Evolutionary conservation across 352 stramenopile species (phyloP), one percentile per base, ranked within the genome.

Genomic region (Peronospora farinosa): DNA sequence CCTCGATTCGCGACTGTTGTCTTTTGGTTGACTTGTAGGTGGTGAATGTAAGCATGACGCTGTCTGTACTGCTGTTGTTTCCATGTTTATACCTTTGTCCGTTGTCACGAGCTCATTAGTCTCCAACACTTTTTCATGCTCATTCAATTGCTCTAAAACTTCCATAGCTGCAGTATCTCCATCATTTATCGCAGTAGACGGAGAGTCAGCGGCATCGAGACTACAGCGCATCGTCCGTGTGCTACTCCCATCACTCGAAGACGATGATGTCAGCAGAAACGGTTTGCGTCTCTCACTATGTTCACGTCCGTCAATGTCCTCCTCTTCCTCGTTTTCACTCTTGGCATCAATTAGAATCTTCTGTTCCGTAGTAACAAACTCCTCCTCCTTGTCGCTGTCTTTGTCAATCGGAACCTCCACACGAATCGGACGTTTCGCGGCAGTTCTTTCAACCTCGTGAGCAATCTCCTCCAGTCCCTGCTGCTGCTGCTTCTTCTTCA

Each of bases 171-270:
- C 21, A 7, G 49, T n/a, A 2, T 59, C 52, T 7, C n/a, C 31
- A 27, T 13, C 16, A 0, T 54, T 36, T 31, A 17, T 23, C 10
- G 11, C n/a, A 44, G 33, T 40, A 17, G 49, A 46, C 1, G 52
- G 46, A 15, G 36, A 52, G 0, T 72, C 59, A 0, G 60, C 51
- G 1, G 59, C 62, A 15, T 75, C 66, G 17, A 69, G 38, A 38
- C 66, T 75, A 40, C 62, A 72, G 45, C 62, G 48, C 35, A 72
- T 56, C 1, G 66, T 75, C 10, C 66, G 49, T 2, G 51, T 59
- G 40, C 63, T 72, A 4, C 61, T 31, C 27, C 63, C 54, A 27
- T 48, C 63, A 3, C 63, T 47, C 3, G 58, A 72, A 1, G 54
- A 68, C n/a, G 36, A 56, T 0, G 53, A 62, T 1, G 54, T 9